These are phyloP conservation scores for Lathyrus tuberosus DNA, from an alignment of 306 rosid genomes.

Conservation along the genomic window DNA sequence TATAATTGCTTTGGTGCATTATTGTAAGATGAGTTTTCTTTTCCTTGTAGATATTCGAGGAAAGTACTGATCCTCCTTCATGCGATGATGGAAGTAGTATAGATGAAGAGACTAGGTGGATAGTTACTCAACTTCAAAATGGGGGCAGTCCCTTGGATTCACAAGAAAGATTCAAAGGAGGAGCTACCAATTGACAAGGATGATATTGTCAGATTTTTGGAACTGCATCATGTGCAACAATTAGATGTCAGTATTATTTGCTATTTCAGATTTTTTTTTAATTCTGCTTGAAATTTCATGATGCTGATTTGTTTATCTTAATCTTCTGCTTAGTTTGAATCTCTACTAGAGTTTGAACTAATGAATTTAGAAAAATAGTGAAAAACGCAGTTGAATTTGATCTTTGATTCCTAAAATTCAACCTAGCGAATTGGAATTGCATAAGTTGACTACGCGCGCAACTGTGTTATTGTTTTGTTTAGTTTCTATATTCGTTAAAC, in stretches of 20 bases:
- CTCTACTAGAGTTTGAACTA: neutral
- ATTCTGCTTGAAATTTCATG: neutral
- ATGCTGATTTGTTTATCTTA: conserved; percentile 3
- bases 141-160: conserved; percentile 64
- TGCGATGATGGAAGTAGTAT: conserved; percentile 62
- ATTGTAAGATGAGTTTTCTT: conserved; percentile 18
- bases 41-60: conserved; percentile 63
- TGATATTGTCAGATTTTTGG: too few relatives aligned
- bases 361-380: neutral
- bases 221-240: too few relatives aligned
- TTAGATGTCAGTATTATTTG: too few relatives aligned
- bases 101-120: conserved; percentile 81
- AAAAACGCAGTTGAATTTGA: neutral
- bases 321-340: conserved; percentile 6
- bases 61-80: conserved; percentile 79
- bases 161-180: too few relatives aligned
- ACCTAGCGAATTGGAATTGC: neutral
- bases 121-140: conserved; percentile 61
- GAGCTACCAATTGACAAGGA: too few relatives aligned
- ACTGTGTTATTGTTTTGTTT: neutral
- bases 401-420: neutral
- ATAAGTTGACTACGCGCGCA: neutral
- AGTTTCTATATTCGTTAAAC: neutral
- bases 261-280: too few relatives aligned
- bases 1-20: conserved; percentile 10